Evolutionary conservation across 768 basidiomycete genomes (phyloP).

Genomic region (Hericium rajendrae): DNA sequence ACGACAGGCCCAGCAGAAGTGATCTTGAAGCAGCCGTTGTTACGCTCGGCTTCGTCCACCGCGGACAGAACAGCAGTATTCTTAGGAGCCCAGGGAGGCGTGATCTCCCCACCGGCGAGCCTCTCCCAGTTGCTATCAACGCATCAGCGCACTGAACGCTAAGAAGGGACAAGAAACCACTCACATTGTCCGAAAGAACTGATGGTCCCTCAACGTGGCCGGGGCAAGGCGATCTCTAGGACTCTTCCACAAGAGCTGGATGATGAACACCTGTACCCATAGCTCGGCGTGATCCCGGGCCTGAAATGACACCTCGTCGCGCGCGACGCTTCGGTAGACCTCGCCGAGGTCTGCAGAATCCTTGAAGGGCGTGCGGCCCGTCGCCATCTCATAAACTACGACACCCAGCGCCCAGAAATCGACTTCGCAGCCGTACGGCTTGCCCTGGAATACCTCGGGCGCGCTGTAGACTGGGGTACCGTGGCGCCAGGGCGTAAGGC

Average conservation of each 20-base stretch:
- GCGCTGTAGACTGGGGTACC: slow-evolving; percentile 6
- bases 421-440: slow-evolving; percentile 30
- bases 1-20: not conserved
- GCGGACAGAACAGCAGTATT: not conserved
- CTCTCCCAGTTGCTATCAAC: not conserved
- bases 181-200: not conserved
- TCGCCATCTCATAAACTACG: slow-evolving; percentile 82
- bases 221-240: not conserved
- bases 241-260: not conserved
- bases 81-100: not conserved
- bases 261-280: not conserved
- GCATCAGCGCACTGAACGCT: no score
- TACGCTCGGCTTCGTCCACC: not conserved
- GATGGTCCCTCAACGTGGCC: not conserved
- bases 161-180: not conserved
- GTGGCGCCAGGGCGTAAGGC: no score
- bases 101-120: not conserved
- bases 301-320: not conserved
- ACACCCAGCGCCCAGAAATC: slow-evolving; percentile 98
- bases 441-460: slow-evolving; percentile 4
- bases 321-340: not conserved
- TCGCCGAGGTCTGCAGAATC: not conserved
- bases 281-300: not conserved
- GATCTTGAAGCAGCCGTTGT: not conserved
- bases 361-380: slow-evolving; percentile 2